Evolutionary conservation across 306 rosid genomes (phyloP), one percentile per base, ranked within the genome.

Genomic region (Cicer pinnatifidum): DNA sequence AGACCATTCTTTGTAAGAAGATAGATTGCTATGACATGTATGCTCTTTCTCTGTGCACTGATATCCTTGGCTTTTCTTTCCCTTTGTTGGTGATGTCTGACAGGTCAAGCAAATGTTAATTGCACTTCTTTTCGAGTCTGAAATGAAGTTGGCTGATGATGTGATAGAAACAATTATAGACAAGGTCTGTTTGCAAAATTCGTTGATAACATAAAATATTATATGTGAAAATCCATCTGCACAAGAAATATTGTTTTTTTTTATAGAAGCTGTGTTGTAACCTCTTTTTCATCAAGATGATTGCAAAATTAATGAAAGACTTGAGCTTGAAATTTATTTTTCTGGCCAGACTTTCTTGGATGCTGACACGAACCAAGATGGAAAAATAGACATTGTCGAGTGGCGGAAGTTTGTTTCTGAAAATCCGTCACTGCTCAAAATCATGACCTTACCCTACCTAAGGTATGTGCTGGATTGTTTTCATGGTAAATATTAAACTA

Each of bases 101-200:
- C 89, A 94, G 99, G 99, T 94, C 81, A 94, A 91, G 88, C 95
- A 88, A 82, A 94, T 94, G 99, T 72, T 94, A 70, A 81, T 94
- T 76, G 99, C 97, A 15, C 99, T 94, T 84, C 99, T 94, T 53
- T 90, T 85, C 40, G 99, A 94, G 80, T 91, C 99, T 28, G 96
- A 94, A 69, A 89, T 94, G 98, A 94, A 91, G 83, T 85, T 91
- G 79, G 91, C 96, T 0, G 98, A 94, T 69, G 98, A 94, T 59
- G 89, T 96, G 62, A 73, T 94, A 11, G 98, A 94, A 76, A 20
- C 82, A 63, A 94, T 94, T 53, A 84, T 91, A 7, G 97, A 94
- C 76, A 91, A 94, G 89, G 98, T 91, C 28, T 73, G 73, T 43
- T 61, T 66, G 41, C 11, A 60, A 70, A 40, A 33, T 11, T 67